Evolutionary conservation across 306 rosid species (phyloP).

Genomic region (Rosa persica): DNA sequence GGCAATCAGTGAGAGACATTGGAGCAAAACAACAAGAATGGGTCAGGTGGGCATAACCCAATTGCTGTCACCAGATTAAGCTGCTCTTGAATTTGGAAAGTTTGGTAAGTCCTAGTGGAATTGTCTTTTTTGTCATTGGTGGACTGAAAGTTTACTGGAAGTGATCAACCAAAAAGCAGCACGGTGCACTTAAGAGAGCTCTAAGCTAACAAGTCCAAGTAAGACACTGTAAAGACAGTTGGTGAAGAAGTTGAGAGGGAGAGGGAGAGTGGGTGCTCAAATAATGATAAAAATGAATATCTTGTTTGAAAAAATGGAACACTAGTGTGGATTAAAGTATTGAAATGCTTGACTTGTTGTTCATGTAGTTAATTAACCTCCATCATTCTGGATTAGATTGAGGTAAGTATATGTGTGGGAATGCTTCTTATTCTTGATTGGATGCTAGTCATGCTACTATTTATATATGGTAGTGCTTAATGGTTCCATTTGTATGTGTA

Average conservation of each 20-base stretch:
- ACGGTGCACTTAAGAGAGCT: constrained; percentile 31
- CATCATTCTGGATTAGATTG: background rate
- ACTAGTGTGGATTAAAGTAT: constrained; percentile 7
- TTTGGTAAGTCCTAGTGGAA: constrained; percentile 34
- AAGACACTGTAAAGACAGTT: constrained; percentile 30
- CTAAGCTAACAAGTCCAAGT: background rate
- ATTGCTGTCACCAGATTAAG: constrained; percentile 12
- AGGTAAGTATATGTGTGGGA: background rate
- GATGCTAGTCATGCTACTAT: background rate
- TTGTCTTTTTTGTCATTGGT: constrained; percentile 23
- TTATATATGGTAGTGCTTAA: background rate
- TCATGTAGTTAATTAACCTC: constrained; percentile 8
- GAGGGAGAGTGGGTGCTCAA: background rate
- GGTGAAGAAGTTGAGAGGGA: constrained; percentile 29
- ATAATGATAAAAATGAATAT: constrained; percentile 1
- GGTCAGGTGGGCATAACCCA: constrained; percentile 33
- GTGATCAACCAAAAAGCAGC: constrained; percentile 47
- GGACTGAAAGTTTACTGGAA: constrained; percentile 22
- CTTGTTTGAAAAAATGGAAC: constrained; percentile 28
- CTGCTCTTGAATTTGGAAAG: constrained; percentile 36
- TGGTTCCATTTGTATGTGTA: background rate
- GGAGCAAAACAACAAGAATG: constrained; percentile 24
- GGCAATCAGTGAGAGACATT: constrained; percentile 16
- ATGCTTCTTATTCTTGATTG: background rate
- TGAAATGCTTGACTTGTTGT: constrained; percentile 41